Evolutionary conservation across 768 basidiomycete species (phyloP), one percentile per base, ranked within the genome.

Genomic region (Agaricus blazei): DNA sequence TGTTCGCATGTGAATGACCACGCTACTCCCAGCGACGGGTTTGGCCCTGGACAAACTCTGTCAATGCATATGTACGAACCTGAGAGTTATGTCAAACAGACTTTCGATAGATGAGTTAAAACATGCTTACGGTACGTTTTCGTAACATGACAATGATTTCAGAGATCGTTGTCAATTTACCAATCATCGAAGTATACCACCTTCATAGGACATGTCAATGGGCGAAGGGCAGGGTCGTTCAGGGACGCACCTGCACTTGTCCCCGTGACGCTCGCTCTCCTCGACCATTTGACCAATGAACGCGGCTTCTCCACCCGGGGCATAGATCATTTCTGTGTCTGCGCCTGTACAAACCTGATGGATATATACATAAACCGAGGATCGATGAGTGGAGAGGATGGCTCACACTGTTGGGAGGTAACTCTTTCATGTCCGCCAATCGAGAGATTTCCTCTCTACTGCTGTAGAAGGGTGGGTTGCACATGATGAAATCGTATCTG

Each of bases 401-500:
- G 55, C 82, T 44, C 63, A 93, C 93, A 1, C 90, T 88, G 61
- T 75, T 84, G 0, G 96, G 88, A 5, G 71, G 72, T 12, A 74
- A 67, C 46, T 81, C 81, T 62, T 98, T 98, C 5, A 71, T 70
- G 19, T 77, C 77, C 0, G 83, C 80, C 1, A 83, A 84, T 2
- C 68, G 64, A 0, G 63, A 59, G 7, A 93, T 78, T 56, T 98
- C 96, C 29, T 84, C 81, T 0, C 67, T 64, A 54, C 84, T 89
- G n/a, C 74, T 66, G 64, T 97, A 98, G 69, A 99, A 99, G 0
- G 96, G 96, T 0, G 96, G 96, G 67, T 98, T 99, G 70, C 95
- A 98, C 84, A 98, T 92, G 0, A 85, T 83, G 60, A 96, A 93
- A 55, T 88, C 82, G 62, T 85, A 83, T 3, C 81, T 84, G 51